Evolutionary conservation across 208 protist species (phyloP), one percentile per base, ranked within the genome.

Genomic region (Wallacemonas sp.): DNA sequence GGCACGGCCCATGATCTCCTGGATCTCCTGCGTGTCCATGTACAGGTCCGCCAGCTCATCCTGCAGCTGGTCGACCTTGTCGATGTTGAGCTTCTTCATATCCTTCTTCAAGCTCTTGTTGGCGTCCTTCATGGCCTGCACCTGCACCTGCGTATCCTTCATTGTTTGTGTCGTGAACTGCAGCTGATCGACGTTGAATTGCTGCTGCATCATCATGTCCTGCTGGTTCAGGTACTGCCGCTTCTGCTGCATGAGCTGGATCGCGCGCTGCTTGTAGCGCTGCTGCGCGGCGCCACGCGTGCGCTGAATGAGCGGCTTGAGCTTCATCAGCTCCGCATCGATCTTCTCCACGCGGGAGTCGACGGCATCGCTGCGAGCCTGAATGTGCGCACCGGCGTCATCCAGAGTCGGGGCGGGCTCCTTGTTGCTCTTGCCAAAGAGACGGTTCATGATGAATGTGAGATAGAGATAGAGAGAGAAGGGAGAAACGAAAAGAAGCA

Each of bases 101-200:
- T 95, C 74, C 64, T 89, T 90, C 58, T 90, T 89, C 32, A 97
- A 76, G 27, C 66, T 55, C 77, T 95, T 97, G 66, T 79, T 84
- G 10, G 90, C 87, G n/a, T 85, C 81, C 76, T 93, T 95, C 85
- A 98, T 87, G 12, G 89, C 91, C 12, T 76, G 70, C 19, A 98
- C 73, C 63, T 95, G 91, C 41, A 93, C 76, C 45, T 94, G 78
- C 26, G 94, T 96, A 73, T 98, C 94, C 77, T 94, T 93, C 53
- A 98, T 72, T 26, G 86, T 85, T 68, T 97, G 88, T 9, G 79
- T 85, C 2, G 94, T 93, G 63, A 96, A 98, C 64, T 91, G 83
- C 27, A 97, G 79, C 68, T 98, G 94, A 53, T 98, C 94, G 52
- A 98, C 83, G 76, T 96, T 97, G 45, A 94, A 95, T 79, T 95